Evolutionary conservation across 768 basidiomycete genomes (phyloP).

Genomic region (Trametes meyenii): DNA sequence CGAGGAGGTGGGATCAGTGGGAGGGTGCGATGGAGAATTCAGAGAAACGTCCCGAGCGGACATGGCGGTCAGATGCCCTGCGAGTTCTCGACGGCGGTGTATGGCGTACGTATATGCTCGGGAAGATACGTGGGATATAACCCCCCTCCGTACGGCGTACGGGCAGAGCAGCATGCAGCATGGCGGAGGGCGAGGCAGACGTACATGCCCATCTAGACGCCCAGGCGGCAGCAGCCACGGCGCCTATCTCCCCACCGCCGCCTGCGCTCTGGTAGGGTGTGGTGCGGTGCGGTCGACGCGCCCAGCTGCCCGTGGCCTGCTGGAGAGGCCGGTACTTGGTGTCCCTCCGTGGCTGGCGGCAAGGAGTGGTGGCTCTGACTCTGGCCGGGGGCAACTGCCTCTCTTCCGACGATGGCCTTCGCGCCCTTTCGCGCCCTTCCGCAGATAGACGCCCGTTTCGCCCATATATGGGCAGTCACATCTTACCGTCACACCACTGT

Average conservation of each 20-base stretch:
- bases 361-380: too few species aligned
- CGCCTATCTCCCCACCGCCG: background rate
- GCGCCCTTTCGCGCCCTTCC: background rate
- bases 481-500: conserved; percentile 15
- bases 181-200: background rate
- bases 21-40: background rate
- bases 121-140: background rate
- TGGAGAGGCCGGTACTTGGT: too few species aligned
- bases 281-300: background rate
- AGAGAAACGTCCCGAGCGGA: conserved; percentile 2
- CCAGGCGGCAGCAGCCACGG: background rate
- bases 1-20: background rate
- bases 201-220: too few species aligned
- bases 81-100: background rate
- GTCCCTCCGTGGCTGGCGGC: too few species aligned
- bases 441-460: conserved; percentile 3
- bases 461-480: conserved; percentile 20
- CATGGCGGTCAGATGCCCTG: conserved; percentile 11
- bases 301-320: too few species aligned
- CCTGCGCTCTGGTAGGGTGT: background rate
- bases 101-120: background rate
- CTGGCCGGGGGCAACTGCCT: too few species aligned
- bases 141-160: background rate
- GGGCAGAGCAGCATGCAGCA: background rate
- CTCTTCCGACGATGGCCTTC: too few species aligned